Evolutionary conservation across 2,329 filamentous ascomycete species (phyloP).

Genomic region (Sarocladiaceae sp.): DNA sequence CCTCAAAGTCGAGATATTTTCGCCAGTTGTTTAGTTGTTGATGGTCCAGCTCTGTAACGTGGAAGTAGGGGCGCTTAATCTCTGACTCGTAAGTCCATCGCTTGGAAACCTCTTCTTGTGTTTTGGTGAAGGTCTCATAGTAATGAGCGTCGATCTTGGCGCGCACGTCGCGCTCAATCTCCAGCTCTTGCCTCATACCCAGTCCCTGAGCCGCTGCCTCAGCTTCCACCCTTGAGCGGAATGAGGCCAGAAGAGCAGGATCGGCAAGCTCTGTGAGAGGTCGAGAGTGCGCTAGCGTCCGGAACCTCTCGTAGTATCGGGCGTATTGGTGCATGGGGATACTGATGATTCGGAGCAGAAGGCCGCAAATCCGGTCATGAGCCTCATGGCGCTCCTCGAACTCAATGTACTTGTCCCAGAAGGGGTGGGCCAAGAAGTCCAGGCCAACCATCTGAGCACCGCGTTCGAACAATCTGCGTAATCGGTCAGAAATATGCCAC

Average conservation of each 20-base stretch:
- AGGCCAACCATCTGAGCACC: conserved; percentile 78
- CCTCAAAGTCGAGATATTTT: conserved; percentile 95
- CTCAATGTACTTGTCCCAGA: conserved; percentile 99
- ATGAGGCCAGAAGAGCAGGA: conserved; percentile 46
- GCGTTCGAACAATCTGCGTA: conserved; percentile 81
- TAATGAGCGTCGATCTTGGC: conserved; percentile 73
- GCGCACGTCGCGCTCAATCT: conserved; percentile 78
- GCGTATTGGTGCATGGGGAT: conserved; percentile 96
- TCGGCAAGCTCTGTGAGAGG: conserved; percentile 69
- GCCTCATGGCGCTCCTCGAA: conserved; percentile 89
- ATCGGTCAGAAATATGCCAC: conserved; percentile 21
- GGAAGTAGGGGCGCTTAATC: conserved; percentile 94
- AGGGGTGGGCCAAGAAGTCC: conserved; percentile 89
- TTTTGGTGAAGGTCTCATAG: conserved; percentile 72
- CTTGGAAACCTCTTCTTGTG: conserved; percentile 82
- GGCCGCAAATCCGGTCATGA: conserved; percentile 76
- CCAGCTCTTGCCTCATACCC: conserved; percentile 59
- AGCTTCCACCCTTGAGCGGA: conserved; percentile 65
- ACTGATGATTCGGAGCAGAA: conserved; percentile 74
- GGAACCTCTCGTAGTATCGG: conserved; percentile 88
- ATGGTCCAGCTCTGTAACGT: conserved; percentile 87
- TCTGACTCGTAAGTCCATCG: conserved; percentile 93
- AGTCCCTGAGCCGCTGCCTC: conserved; percentile 50
- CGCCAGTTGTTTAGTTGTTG: conserved; percentile 83
- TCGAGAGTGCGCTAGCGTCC: conserved; percentile 64